A percentile compares a stretch with the other conserved stretches of the same genome.
These are phyloP conservation scores for Cairneyella variabilis DNA, from an alignment of 495 filamentous ascomycete genomes.

Conservation along the genomic window DNA sequence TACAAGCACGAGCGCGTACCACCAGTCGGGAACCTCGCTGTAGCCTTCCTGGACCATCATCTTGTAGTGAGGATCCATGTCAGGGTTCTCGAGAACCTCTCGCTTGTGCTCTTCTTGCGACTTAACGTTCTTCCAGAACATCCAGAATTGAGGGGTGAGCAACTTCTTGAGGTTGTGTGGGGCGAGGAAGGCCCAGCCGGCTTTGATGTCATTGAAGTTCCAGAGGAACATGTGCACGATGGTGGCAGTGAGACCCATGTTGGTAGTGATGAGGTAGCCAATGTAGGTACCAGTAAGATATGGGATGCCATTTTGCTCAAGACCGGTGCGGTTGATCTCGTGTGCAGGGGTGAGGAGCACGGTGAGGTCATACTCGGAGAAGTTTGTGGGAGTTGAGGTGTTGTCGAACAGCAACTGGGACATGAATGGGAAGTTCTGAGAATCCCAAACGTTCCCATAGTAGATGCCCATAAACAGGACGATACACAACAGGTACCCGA, in stretches of 20 bases:
- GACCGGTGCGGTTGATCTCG: conserved; percentile 31
- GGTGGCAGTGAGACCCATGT: conserved; percentile 40
- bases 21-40: conserved; percentile 51
- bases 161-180: conserved; percentile 21
- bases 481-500: conserved; percentile 14
- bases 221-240: conserved; percentile 31
- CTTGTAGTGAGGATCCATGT: conserved; percentile 43
- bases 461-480: conserved; percentile 14
- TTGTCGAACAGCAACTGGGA: conserved; percentile 36
- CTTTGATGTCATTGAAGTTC: conserved; percentile 23
- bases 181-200: conserved; percentile 14
- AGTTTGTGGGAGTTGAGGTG: conserved; percentile 34
- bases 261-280: conserved; percentile 37
- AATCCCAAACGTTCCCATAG: conserved; percentile 48
- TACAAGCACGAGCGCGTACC: conserved; percentile 45
- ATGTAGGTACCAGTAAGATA: conserved; percentile 41
- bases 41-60: conserved; percentile 40
- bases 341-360: conserved; percentile 31
- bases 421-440: conserved; percentile 47
- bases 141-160: conserved; percentile 13
- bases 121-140: conserved; percentile 30
- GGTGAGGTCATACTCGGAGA: conserved; percentile 32
- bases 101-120: conserved; percentile 18
- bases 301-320: conserved; percentile 37
- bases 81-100: conserved; percentile 14